Conservation (phyloP, 2,329 filamentous ascomycete genomes). For the Mariannaea sp. region DNA sequence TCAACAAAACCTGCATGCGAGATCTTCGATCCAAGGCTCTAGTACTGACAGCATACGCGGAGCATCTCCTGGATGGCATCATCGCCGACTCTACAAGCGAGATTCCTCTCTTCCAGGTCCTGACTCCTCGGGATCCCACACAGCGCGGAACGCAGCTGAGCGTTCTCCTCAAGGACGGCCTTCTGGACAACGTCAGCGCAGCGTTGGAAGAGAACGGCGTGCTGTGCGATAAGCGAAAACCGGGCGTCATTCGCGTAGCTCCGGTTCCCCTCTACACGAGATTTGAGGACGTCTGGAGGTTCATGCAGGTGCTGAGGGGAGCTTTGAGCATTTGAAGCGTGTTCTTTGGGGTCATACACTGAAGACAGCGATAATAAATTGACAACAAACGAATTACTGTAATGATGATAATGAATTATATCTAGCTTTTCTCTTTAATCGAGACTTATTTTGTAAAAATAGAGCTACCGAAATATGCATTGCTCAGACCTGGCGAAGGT, state of each 20-base stretch:
- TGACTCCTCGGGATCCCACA: slow-evolving; percentile 71
- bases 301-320: slow-evolving; percentile 49
- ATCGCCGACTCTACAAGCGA: slow-evolving; percentile 39
- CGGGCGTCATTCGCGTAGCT: slow-evolving; percentile 82
- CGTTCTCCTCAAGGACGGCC: slow-evolving; percentile 67
- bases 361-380: too few species aligned
- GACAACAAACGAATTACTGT: too few species aligned
- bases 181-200: slow-evolving; percentile 70
- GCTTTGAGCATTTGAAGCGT: slow-evolving; percentile 35
- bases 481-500: too few species aligned
- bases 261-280: slow-evolving; percentile 85
- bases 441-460: too few species aligned
- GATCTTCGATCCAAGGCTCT: slow-evolving; percentile 73
- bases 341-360: too few species aligned
- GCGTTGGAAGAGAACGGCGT: slow-evolving; percentile 71
- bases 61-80: slow-evolving; percentile 63
- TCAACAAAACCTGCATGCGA: slow-evolving; percentile 71
- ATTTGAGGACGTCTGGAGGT: slow-evolving; percentile 70
- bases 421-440: not conserved
- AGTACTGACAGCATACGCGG: slow-evolving; percentile 75
- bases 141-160: slow-evolving; percentile 82
- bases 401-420: slow-evolving; percentile 2
- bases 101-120: slow-evolving; percentile 57
- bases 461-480: too few species aligned
- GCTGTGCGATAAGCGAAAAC: slow-evolving; percentile 81